Conservation (phyloP, 106 monocot species). For the Posidonia australis region DNA sequence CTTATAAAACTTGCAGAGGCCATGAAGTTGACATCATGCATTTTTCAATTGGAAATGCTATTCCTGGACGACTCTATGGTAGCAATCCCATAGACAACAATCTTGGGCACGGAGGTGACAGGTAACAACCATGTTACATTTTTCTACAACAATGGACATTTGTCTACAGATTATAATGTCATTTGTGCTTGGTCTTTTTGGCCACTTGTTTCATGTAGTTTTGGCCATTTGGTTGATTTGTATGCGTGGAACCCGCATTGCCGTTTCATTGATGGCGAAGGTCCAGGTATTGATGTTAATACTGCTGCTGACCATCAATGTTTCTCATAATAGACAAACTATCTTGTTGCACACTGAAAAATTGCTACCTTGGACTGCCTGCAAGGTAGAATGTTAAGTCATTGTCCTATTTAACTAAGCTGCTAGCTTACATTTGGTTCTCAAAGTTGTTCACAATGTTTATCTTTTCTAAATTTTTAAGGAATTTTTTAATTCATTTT, state of each 20-base stretch:
- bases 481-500: no score
- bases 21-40: slow-evolving; percentile 99
- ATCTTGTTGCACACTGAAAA: no score
- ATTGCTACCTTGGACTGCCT: no score
- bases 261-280: slow-evolving; percentile 64
- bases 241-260: slow-evolving; percentile 99
- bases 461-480: no score
- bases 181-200: neutral
- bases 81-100: slow-evolving; percentile 61
- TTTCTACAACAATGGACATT: neutral
- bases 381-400: no score
- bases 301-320: neutral
- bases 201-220: slow-evolving; percentile 30
- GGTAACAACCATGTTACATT: slow-evolving; percentile 24
- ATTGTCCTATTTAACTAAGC: no score
- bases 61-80: slow-evolving; percentile 93
- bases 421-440: no score
- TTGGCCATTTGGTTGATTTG: slow-evolving; percentile 82
- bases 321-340: no score
- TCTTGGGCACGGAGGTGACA: slow-evolving; percentile 62
- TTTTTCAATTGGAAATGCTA: slow-evolving; percentile 96
- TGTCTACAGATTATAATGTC: neutral
- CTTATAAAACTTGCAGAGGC: slow-evolving; percentile 56
- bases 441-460: no score
- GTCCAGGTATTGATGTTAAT: slow-evolving; percentile 41